Conservation (phyloP, 345 rosid species). For the Eucalyptus globulus region DNA sequence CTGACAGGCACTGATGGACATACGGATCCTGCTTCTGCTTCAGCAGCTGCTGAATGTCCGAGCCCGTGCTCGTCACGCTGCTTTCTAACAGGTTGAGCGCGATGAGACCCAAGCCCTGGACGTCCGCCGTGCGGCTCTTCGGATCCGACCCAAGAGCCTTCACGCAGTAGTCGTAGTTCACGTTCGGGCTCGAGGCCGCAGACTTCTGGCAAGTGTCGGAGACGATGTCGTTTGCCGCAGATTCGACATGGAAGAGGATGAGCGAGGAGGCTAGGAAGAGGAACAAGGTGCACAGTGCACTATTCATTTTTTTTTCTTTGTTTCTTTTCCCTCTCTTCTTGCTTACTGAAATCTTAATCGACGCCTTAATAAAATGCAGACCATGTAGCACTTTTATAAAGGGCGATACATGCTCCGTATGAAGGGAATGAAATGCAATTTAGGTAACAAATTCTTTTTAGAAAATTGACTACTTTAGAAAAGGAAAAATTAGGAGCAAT, state of each 20-base stretch:
- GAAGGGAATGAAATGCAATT: background rate
- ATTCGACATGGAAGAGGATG: background rate
- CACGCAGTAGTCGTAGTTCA: constrained; percentile 28
- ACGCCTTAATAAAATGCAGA: background rate
- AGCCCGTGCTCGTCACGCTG: no score
- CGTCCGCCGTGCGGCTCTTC: no score
- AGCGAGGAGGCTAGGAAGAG: background rate
- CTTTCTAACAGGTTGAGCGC: no score
- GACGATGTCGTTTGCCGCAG: background rate
- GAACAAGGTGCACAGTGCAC: background rate
- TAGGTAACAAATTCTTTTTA: background rate
- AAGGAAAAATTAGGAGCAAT: background rate
- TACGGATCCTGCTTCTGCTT: no score
- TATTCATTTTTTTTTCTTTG: background rate
- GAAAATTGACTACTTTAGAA: background rate
- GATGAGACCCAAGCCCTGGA: no score
- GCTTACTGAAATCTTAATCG: background rate
- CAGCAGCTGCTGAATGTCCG: no score
- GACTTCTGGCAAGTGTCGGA: constrained; percentile 31
- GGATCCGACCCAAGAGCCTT: background rate
- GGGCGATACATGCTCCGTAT: background rate
- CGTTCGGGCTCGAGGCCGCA: constrained; percentile 19
- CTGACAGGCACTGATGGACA: no score
- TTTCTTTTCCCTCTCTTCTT: background rate
- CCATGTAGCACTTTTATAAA: background rate